Evolutionary conservation across 2,329 filamentous ascomycete species (phyloP), one percentile per base, ranked within the genome.

Genomic region (Sporothrix globosa): DNA sequence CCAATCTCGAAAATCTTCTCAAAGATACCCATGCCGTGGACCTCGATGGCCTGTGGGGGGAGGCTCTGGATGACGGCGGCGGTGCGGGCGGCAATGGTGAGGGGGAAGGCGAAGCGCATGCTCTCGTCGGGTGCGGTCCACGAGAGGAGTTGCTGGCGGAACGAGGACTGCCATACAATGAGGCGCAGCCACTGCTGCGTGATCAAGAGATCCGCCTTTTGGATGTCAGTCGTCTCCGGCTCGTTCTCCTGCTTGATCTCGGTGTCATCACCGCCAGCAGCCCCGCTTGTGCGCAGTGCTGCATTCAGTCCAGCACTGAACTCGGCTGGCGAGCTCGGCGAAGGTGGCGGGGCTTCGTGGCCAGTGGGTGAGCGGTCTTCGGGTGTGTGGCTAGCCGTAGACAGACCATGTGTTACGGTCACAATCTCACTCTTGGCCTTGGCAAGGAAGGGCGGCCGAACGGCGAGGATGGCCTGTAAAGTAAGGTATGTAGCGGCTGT

Each of bases 111-210:
- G 79, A 89, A 89, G 46, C 83, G 86, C 83, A 90, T 86, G 61
- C 87, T 85, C 72, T 83, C 83, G 70, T 91, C 86, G 7, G 82
- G 79, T 0, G 88, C 83, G 2, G 83, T 83, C 44, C 85, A 87
- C 44, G 87, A 89, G 24, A 91, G 82, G 30, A 88, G 85, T 4
- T 88, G 87, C 74, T 90, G 88, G 24, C 86, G 85, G 74, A 90
- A 90, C 3, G 88, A 89, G 1, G 90, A 84, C 74, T 91, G 90
- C 90, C 90, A 92, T n/a, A 91, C 86, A 80, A 91, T 90, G 1
- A 88, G 86, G 21, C 87, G 83, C 4, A 92, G 82, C 90, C 90
- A 92, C 75, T 91, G 88, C 76, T 92, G 90, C 2, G 88, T 91
- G 68, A 90, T 85, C 56, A 90, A 82, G 21, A 92, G 83, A 74